A percentile compares a stretch with the other conserved stretches of the same genome.
Conservation (phyloP, 2,329 filamentous ascomycete species). For the Plectosphaerella cucumerina region DNA sequence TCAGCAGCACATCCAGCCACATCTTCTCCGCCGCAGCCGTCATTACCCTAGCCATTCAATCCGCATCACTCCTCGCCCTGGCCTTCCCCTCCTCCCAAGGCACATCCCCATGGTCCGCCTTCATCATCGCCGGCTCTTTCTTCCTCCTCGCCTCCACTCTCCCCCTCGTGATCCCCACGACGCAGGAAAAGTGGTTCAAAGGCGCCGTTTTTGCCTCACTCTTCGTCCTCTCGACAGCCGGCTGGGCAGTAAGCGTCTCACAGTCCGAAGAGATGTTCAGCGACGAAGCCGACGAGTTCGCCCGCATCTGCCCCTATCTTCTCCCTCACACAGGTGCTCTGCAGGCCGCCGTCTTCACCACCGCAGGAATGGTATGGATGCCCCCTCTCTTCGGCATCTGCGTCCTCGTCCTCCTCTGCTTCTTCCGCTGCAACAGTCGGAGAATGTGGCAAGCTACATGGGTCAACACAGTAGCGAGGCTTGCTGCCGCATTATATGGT, state of each 20-base stretch:
- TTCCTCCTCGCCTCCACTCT: slow-evolving; percentile 6
- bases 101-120: slow-evolving; percentile 1
- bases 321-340: neutral
- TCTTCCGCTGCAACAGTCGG: slow-evolving; percentile 6
- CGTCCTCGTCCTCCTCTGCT: slow-evolving; percentile 5
- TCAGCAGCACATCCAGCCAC: slow-evolving; percentile 3
- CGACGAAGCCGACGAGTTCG: neutral
- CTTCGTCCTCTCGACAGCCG: slow-evolving; percentile 4
- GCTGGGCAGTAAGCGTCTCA: slow-evolving; percentile 3
- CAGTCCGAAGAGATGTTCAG: slow-evolving; percentile 1
- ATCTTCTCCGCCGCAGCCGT: slow-evolving; percentile 6
- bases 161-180: slow-evolving; percentile 3
- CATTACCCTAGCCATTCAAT: slow-evolving; percentile 3
- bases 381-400: slow-evolving; percentile 10
- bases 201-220: neutral
- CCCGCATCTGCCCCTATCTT: neutral
- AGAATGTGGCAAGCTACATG: slow-evolving; percentile 8
- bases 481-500: slow-evolving; percentile 3
- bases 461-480: neutral
- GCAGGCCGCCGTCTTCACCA: slow-evolving; percentile 7
- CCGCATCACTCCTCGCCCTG: slow-evolving; percentile 2
- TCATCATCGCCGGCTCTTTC: slow-evolving; percentile 5
- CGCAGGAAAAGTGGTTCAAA: slow-evolving; percentile 2
- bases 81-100: neutral
- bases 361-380: slow-evolving; percentile 10